phyloP scores from a whole-genome alignment of 2,329 filamentous ascomycete species.

The Albifimbria verrucaria region DNA sequence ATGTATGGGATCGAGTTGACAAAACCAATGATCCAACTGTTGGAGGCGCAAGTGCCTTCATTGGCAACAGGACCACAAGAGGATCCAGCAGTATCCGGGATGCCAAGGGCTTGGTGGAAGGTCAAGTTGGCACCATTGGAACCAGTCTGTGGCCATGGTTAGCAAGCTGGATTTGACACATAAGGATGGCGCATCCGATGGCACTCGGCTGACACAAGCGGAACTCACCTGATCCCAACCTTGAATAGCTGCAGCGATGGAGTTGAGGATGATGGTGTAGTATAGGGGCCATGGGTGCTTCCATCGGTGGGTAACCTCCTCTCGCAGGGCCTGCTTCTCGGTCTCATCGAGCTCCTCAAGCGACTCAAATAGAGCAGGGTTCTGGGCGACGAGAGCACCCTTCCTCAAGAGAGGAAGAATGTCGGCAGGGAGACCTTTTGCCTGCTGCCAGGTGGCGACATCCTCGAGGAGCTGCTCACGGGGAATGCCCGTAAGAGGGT shows the following conservation, averaged over 20 bases:
- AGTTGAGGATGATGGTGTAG: conserved; percentile 47
- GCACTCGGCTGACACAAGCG: neutral
- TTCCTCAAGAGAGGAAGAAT: conserved; percentile 34
- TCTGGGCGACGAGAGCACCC: conserved; percentile 25
- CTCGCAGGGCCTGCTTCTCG: conserved; percentile 36
- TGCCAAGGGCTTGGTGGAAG: conserved; percentile 42
- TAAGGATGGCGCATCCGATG: neutral
- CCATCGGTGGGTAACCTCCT: conserved; percentile 48
- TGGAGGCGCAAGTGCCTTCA: conserved; percentile 36
- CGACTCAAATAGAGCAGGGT: conserved; percentile 43
- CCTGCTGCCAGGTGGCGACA: conserved; percentile 50
- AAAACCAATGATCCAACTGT: conserved; percentile 60
- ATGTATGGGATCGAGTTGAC: conserved; percentile 51
- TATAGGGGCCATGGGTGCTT: conserved; percentile 45
- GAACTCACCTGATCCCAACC: conserved; percentile 36
- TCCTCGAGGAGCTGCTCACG: conserved; percentile 48
- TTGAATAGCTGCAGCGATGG: conserved; percentile 53
- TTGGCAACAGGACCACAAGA: conserved; percentile 27
- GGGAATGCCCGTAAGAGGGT: conserved; percentile 49
- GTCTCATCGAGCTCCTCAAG: conserved; percentile 41
- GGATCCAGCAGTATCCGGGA: conserved; percentile 27
- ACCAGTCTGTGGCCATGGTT: conserved; percentile 26
- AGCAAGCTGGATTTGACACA: neutral
- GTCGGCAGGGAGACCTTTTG: conserved; percentile 43
- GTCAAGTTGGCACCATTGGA: conserved; percentile 46